Percentiles rank a stretch among this genome's conserved stretches.
Evolutionary conservation across 129 eudicot genomes (phyloP).

Genomic region (Saposhnikovia divaricata): DNA sequence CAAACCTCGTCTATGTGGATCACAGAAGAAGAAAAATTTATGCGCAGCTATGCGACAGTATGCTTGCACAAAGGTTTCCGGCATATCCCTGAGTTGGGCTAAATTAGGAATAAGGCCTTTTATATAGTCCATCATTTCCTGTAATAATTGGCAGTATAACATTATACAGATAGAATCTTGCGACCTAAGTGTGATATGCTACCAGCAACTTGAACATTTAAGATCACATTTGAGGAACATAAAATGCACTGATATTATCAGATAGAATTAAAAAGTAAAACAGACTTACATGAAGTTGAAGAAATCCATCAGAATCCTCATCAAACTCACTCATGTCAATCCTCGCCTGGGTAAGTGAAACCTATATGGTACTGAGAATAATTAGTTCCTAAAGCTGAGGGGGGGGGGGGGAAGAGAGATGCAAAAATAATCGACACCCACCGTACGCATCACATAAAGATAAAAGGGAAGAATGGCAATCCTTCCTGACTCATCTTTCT

Average conservation of each 20-base stretch:
- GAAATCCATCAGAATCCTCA: conserved; percentile 98
- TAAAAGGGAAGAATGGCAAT: conserved; percentile 94
- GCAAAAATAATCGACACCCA: conserved; percentile 25
- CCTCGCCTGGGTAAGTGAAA: conserved; percentile 97
- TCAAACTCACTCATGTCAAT: conserved; percentile 99
- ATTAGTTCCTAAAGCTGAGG: neutral
- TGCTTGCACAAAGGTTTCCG: conserved; percentile 57
- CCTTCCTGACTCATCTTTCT: conserved; percentile 94
- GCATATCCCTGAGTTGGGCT: conserved; percentile 89
- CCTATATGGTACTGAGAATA: conserved; percentile 36
- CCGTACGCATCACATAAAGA: conserved; percentile 99
- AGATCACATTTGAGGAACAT: neutral
- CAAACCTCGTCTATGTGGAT: conserved; percentile 95
- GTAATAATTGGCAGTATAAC: conserved; percentile 1
- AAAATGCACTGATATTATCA: neutral
- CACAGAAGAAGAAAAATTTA: conserved; percentile 97
- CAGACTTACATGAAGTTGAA: conserved; percentile 70
- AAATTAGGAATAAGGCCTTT: conserved; percentile 92
- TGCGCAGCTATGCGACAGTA: conserved; percentile 88
- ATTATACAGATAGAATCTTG: neutral
- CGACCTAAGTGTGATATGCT: neutral
- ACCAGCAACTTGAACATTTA: neutral
- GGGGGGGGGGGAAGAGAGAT: no score
- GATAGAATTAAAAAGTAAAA: conserved; percentile 8
- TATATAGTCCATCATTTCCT: conserved; percentile 92